phyloP scores from a whole-genome alignment of 1,284 basidiomycete genomes.

The Ganoderma boninense region DNA sequence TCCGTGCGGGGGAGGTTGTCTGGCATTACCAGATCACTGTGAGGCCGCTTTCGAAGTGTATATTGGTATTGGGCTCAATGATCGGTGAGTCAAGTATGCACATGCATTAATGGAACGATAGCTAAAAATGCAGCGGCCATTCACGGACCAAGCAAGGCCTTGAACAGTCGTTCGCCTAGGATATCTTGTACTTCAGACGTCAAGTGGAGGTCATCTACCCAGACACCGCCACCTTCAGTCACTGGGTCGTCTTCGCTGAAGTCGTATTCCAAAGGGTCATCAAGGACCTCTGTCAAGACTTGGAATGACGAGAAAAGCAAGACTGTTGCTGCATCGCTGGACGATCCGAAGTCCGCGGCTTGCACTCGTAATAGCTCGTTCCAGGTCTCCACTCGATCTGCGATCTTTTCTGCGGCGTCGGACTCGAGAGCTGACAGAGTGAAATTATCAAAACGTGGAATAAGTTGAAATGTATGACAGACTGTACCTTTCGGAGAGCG shows the following conservation, averaged over 20 bases:
- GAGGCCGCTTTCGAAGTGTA: no score
- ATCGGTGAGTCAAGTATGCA: no score
- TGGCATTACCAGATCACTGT: no score
- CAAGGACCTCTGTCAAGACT: constrained; percentile 44
- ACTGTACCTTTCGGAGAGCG: constrained; percentile 35
- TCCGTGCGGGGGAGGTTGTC: no score
- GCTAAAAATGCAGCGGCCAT: no score
- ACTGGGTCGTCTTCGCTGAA: constrained; percentile 40
- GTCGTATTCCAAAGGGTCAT: constrained; percentile 42
- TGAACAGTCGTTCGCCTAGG: constrained; percentile 31
- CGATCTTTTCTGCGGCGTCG: constrained; percentile 24
- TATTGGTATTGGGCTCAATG: no score
- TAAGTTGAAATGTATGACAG: no score
- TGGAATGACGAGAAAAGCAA: constrained; percentile 44
- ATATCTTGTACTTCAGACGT: constrained; percentile 43
- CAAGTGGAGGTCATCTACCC: constrained; percentile 47
- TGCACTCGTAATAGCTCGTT: constrained; percentile 38
- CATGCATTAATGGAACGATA: no score
- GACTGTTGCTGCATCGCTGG: constrained; percentile 33
- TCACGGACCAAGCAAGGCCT: no score
- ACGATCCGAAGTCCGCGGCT: constrained; percentile 35
- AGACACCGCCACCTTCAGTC: constrained; percentile 42
- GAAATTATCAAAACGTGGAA: no score
- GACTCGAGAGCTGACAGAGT: constrained; percentile 6
- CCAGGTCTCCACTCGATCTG: constrained; percentile 40